A percentile compares a stretch with the other conserved stretches of the same genome.
Conservation (phyloP, 495 filamentous ascomycete species). For the Niebla homalea region DNA sequence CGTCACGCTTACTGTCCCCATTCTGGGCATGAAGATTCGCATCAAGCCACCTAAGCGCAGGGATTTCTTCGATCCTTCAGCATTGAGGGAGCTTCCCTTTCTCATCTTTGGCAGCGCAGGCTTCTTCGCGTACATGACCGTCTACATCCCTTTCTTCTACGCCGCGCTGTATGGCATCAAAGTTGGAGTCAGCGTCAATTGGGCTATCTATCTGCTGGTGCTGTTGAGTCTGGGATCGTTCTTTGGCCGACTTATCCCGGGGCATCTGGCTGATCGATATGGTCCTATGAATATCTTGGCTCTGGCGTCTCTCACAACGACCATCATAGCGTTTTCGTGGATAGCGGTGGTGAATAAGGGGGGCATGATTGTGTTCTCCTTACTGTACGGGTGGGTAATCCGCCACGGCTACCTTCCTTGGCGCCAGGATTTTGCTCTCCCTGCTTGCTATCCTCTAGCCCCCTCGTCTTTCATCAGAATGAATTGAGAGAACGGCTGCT, state of each 20-base stretch:
- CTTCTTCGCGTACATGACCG: constrained; percentile 50
- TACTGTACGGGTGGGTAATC: constrained; percentile 41
- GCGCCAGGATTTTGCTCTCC: too few relatives aligned
- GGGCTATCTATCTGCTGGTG: constrained; percentile 42
- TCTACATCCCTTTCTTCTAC: constrained; percentile 65
- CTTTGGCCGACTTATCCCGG: constrained; percentile 23
- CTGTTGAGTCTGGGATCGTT: constrained; percentile 37
- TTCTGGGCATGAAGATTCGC: constrained; percentile 40
- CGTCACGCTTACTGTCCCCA: constrained; percentile 38
- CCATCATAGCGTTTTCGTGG: constrained; percentile 46
- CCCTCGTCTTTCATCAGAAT: too few relatives aligned
- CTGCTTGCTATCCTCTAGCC: too few relatives aligned
- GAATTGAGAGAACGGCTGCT: too few relatives aligned
- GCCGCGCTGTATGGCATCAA: constrained; percentile 45
- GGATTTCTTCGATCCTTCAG: constrained; percentile 26
- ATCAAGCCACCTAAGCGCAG: constrained; percentile 28
- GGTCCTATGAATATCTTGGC: constrained; percentile 53
- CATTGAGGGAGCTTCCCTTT: constrained; percentile 32
- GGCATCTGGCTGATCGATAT: background rate
- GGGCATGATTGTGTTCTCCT: constrained; percentile 42
- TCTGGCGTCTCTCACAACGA: constrained; percentile 36
- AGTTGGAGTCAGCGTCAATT: constrained; percentile 18
- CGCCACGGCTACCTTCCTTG: too few relatives aligned
- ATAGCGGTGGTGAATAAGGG: constrained; percentile 37
- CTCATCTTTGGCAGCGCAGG: constrained; percentile 27